These are phyloP conservation scores for Parmelia sp. DNA, from an alignment of 495 filamentous ascomycete genomes.

Conservation along the genomic window DNA sequence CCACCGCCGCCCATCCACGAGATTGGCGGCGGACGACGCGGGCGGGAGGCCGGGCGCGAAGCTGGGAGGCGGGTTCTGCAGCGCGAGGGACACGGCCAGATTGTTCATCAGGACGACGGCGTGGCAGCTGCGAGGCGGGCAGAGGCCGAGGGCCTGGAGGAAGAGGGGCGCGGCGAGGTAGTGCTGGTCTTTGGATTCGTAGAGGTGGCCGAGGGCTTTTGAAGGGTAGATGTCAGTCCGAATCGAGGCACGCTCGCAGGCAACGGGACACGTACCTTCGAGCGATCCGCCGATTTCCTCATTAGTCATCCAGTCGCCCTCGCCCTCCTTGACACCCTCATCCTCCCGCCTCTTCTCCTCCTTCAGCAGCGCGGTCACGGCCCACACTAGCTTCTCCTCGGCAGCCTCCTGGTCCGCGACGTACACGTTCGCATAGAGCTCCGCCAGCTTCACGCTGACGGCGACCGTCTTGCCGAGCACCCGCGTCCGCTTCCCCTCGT, in stretches of 20 bases:
- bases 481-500: constrained; percentile 52
- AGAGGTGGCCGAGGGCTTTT: constrained; percentile 61
- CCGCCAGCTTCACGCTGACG: constrained; percentile 72
- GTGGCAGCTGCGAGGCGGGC: constrained; percentile 54
- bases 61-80: constrained; percentile 21
- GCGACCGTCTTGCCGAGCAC: constrained; percentile 65
- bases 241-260: not conserved
- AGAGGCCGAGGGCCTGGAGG: constrained; percentile 67
- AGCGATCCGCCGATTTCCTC: constrained; percentile 66
- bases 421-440: constrained; percentile 62
- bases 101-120: constrained; percentile 58
- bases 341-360: constrained; percentile 62
- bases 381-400: constrained; percentile 68
- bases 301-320: constrained; percentile 68
- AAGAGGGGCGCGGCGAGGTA: constrained; percentile 84
- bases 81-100: constrained; percentile 24
- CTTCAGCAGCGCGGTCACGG: constrained; percentile 70
- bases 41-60: constrained; percentile 14
- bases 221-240: not conserved
- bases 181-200: constrained; percentile 59
- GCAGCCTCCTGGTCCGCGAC: constrained; percentile 57
- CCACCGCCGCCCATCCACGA: constrained; percentile 55
- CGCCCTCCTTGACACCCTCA: constrained; percentile 55
- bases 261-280: constrained; percentile 45
- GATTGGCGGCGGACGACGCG: constrained; percentile 11